Evolutionary conservation across 768 basidiomycete species (phyloP).

Genomic region (Leucocoprinus sp.): DNA sequence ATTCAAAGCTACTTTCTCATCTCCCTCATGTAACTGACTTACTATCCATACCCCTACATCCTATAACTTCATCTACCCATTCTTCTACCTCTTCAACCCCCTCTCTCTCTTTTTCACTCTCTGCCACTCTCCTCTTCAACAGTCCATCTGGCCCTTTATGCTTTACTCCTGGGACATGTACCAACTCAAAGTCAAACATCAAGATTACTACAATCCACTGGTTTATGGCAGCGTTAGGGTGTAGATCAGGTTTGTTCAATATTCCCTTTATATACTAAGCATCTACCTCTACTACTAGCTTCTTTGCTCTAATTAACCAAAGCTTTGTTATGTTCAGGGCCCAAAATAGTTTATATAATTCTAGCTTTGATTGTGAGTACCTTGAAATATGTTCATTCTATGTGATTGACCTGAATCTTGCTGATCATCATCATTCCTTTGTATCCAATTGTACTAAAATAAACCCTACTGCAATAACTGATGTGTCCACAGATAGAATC

Average conservation of each 20-base stretch:
- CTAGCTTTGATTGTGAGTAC: constrained; percentile 32
- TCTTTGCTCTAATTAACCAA: constrained; percentile 16
- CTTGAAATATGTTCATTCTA: constrained; percentile 22
- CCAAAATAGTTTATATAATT: constrained; percentile 28
- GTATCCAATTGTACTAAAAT: constrained; percentile 15
- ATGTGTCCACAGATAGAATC: constrained; percentile 27
- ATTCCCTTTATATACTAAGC: constrained; percentile 35
- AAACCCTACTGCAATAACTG: constrained; percentile 18
- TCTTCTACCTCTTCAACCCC: constrained; percentile 17
- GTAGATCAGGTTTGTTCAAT: constrained; percentile 30
- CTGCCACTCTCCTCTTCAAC: constrained; percentile 19
- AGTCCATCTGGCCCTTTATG: constrained; percentile 31
- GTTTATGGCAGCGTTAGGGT: constrained; percentile 30
- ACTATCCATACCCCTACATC: constrained; percentile 5
- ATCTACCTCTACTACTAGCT: constrained; percentile 28
- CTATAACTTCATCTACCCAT: constrained; percentile 17
- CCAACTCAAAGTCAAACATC: constrained; percentile 27
- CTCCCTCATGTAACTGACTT: neutral
- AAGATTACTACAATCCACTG: constrained; percentile 32
- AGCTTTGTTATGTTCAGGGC: constrained; percentile 14
- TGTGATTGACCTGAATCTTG: constrained; percentile 26
- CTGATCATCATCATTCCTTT: constrained; percentile 16
- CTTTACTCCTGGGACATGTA: constrained; percentile 27
- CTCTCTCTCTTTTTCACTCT: constrained; percentile 11
- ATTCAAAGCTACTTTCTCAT: neutral